A percentile compares a stretch with the other conserved stretches of the same genome.
Evolutionary conservation across 257 asterid genomes (phyloP).

Genomic region (Przewalskia tangutica): DNA sequence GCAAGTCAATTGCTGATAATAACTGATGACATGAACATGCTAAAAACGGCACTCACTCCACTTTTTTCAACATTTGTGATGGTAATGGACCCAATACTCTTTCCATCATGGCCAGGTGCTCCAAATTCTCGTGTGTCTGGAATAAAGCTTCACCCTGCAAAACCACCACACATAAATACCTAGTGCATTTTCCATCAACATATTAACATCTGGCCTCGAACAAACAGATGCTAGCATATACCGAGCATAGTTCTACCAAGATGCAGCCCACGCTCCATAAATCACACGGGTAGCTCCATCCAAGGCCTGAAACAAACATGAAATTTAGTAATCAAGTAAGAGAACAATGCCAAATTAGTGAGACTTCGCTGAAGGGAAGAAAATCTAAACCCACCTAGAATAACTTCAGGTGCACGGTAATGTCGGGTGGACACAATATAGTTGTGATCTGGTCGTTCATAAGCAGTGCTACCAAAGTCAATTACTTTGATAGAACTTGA

Average conservation of each 20-base stretch:
- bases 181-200: background rate
- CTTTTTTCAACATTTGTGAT: conserved; percentile 32
- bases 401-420: conserved; percentile 45
- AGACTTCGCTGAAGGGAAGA: background rate
- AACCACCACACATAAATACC: conserved; percentile 7
- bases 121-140: conserved; percentile 44
- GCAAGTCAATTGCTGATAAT: background rate
- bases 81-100: conserved; percentile 45
- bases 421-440: conserved; percentile 45
- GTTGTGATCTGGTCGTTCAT: conserved; percentile 37
- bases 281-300: conserved; percentile 51
- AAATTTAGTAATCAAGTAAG: background rate
- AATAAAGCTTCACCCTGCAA: conserved; percentile 47
- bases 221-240: conserved; percentile 10
- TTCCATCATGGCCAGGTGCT: conserved; percentile 53
- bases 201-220: background rate
- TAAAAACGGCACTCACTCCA: conserved; percentile 24
- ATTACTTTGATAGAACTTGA: conserved; percentile 46
- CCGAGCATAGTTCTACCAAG: conserved; percentile 46
- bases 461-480: conserved; percentile 49
- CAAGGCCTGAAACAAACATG: conserved; percentile 24
- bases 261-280: conserved; percentile 50
- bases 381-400: conserved; percentile 14
- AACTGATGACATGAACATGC: background rate
- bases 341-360: conserved; percentile 2